Base-by-base conservation (phyloP, 192 early-diverging fungal genomes). In the Entophlyctis helioformis region DNA sequence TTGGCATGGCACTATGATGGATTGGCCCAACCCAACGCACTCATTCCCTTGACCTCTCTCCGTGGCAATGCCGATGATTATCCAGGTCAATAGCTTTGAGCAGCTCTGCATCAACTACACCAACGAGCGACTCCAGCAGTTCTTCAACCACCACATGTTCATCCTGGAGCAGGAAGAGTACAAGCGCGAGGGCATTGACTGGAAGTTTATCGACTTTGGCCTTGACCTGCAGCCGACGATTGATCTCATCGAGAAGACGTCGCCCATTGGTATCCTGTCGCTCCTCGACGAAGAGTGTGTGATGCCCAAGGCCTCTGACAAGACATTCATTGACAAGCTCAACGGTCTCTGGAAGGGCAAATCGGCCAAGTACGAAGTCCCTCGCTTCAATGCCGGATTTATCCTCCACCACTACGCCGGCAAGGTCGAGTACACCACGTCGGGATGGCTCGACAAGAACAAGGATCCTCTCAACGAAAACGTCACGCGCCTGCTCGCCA, bases 81-180 rank as follows among this genome's bases (percentile, higher is more conserved):
- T 21, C 9, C 48, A 59, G 84, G 74, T 76, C 44, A 98, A 98
- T 69, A 87, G 86, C 57, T 98, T 96, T 69, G 95, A 98, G 60
- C 95, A 98, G 62, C 71, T 98, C 26, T 95, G 89, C 66, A 98
- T 98, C 78, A 98, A 98, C 67, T 98, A 98, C 59, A 95, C 91
- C 31, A 98, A 98, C 61, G 95, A 98, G 64, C 83, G 82, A 46
- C 77, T 98, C 16, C 95, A 98, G 63, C 95, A 98, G 61, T 95
- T 98, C 67, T 98, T 98, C 71, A 98, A 96, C 70, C 92, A 96
- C 65, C 85, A 91, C 57, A 98, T 96, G 92, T 98, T 98, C 67
- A 85, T 91, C 40, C 67, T 96, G 10, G 95, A 98, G 59, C 95
- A 98, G 60, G 91, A 95, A 57, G 93, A 98, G 70, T 98, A 98